These are phyloP conservation scores for Centaurea solstitialis DNA, from an alignment of 129 eudicot species.

Conservation along the genomic window DNA sequence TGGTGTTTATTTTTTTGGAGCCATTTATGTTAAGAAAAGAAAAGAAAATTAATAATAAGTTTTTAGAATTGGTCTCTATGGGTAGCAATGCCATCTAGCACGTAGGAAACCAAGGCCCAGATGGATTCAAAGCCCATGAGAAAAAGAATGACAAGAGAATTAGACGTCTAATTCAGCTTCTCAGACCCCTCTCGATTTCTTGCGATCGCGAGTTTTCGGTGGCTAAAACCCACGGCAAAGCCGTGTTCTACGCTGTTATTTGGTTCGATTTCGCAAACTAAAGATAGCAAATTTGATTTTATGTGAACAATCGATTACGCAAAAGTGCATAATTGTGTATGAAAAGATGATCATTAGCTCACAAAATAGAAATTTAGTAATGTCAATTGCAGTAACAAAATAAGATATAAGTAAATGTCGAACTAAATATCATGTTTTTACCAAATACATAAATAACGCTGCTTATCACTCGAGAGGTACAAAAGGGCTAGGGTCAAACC, in stretches of 20 bases:
- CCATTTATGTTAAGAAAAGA: too few species aligned
- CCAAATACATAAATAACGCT: not conserved
- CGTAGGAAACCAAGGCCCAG: too few species aligned
- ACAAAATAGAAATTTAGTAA: not conserved
- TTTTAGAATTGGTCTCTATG: too few species aligned
- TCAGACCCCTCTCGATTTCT: too few species aligned
- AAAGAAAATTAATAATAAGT: too few species aligned
- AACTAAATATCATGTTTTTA: not conserved
- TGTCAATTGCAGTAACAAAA: not conserved
- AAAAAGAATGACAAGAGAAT: too few species aligned
- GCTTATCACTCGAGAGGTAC: not conserved
- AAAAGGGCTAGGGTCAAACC: not conserved
- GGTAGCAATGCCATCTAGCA: too few species aligned
- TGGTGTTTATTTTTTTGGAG: too few species aligned
- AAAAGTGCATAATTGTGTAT: not conserved
- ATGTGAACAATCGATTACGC: not conserved
- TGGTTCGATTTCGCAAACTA: not conserved
- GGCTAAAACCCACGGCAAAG: not conserved
- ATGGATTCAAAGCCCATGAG: too few species aligned
- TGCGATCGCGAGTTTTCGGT: too few species aligned
- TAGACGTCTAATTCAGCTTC: too few species aligned
- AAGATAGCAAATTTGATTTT: not conserved
- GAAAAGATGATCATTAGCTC: not conserved
- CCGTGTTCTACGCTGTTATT: too few species aligned
- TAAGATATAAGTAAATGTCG: not conserved